Percentiles rank a stretch among this genome's conserved stretches.
phyloP scores from a whole-genome alignment of 805 yeast species.

The Saccharomycopsis sp. region DNA sequence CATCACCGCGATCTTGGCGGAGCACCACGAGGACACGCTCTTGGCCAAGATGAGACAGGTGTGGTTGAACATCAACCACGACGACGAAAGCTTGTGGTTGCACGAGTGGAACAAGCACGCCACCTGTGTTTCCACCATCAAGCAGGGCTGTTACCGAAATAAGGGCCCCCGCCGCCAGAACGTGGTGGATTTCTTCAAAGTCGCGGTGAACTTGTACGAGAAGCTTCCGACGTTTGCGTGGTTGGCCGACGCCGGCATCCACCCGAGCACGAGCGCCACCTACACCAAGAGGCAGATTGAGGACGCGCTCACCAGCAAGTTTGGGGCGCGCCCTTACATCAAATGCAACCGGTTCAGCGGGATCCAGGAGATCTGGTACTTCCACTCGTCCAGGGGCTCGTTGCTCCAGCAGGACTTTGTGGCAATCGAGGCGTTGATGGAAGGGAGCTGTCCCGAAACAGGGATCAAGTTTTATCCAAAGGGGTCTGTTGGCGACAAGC shows the following conservation, averaged over 20 bases:
- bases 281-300: conserved; percentile 50
- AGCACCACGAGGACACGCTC: conserved; percentile 10
- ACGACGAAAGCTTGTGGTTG: conserved; percentile 68
- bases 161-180: conserved; percentile 28
- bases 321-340: conserved; percentile 49
- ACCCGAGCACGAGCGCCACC: conserved; percentile 51
- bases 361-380: conserved; percentile 61
- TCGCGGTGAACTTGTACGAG: conserved; percentile 49
- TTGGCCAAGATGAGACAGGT: conserved; percentile 44
- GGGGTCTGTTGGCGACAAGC: conserved; percentile 26
- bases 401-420: conserved; percentile 53
- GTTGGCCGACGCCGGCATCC: conserved; percentile 58
- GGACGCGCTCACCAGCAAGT: conserved; percentile 40
- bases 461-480: conserved; percentile 70
- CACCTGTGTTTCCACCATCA: conserved; percentile 77
- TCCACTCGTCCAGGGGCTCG: conserved; percentile 65
- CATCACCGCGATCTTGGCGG: conserved; percentile 14
- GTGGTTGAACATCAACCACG: conserved; percentile 71
- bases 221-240: conserved; percentile 59
- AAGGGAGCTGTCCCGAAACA: conserved; percentile 17
- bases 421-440: conserved; percentile 39
- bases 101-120: conserved; percentile 95
- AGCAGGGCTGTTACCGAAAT: conserved; percentile 52
- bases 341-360: conserved; percentile 48
- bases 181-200: conserved; percentile 63